phyloP scores from a whole-genome alignment of 257 asterid genomes.

The Mitragyna speciosa region DNA sequence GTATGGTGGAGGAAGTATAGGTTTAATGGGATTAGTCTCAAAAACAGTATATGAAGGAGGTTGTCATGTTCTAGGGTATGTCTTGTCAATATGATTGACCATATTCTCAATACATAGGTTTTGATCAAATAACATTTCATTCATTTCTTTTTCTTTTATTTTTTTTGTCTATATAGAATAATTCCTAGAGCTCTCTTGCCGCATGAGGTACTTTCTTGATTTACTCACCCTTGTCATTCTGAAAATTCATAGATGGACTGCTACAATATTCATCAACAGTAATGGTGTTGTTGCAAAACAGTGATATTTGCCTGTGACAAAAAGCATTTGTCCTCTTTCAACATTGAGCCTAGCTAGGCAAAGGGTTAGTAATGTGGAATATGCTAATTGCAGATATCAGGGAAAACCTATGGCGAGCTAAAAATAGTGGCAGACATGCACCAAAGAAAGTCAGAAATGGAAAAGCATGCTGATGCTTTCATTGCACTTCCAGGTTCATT shows the following conservation, averaged over 20 bases:
- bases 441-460: constrained; percentile 71
- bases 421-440: constrained; percentile 68
- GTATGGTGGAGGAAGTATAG: constrained; percentile 68
- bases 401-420: constrained; percentile 52
- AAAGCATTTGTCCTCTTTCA: not conserved
- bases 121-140: not conserved
- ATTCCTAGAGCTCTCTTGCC: constrained; percentile 64
- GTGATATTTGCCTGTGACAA: not conserved
- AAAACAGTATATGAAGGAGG: constrained; percentile 62
- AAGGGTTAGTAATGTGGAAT: not conserved
- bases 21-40: constrained; percentile 65
- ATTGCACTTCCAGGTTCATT: constrained; percentile 69
- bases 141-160: not conserved
- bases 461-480: constrained; percentile 69
- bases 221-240: not conserved
- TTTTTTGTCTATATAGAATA: constrained; percentile 32
- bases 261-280: not conserved
- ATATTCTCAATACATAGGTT: not conserved
- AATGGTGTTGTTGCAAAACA: not conserved
- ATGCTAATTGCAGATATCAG: constrained; percentile 28
- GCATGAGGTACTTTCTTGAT: constrained; percentile 46
- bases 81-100: not conserved
- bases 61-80: constrained; percentile 71
- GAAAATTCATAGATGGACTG: not conserved
- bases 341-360: not conserved